Evolutionary conservation across 2,329 filamentous ascomycete genomes (phyloP), one percentile per base, ranked within the genome.

Genomic region (Aspergillus alliaceus): DNA sequence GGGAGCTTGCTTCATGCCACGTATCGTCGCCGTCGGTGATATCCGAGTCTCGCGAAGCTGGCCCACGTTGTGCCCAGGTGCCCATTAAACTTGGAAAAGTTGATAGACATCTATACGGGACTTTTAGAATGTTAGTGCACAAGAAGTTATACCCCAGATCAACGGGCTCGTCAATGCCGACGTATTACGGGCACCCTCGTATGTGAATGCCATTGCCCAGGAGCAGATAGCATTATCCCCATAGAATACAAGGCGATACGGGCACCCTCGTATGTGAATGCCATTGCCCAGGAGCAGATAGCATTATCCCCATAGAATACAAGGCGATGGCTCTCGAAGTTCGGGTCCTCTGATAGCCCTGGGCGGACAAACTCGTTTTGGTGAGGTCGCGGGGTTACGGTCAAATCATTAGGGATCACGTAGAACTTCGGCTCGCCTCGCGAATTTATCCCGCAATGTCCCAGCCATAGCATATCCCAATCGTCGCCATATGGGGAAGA

Each of bases 401-500:
- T 53, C 12, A 31, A n/a, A 22, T 53, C 51, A 15, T 53, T 32
- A 1, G 40, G 40, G 8, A 53, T 53, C 7, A 46, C 40, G 12
- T 53, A 53, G 12, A 37, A 53, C 9, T 20, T 39, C 0, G 29
- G 51, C 2, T 46, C 51, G 6, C 35, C 51, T 6, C 51, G 51
- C 7, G 29, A 34, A 2, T 46, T 44, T 6, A 47, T 53, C 3
- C 51, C 51, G 14, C 51, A 53, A 9, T 27, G 29, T 18, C 51
- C 51, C 4, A 53, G 20, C 51, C 40, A 53, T 12, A 53, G 39
- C 40, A 53, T 35, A 29, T 47, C 51, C 51, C 40, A 53, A 40
- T 37, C n/a, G 11, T 47, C 51, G 11, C 51, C 51, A 6, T 53
- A 53, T 1, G 51, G 51, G 2, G 51, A 53, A 8, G n/a, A 18